A percentile compares a stretch with the other conserved stretches of the same genome.
These are phyloP conservation scores for Leishmania gerbilli DNA, from an alignment of 208 protist genomes.

Conservation along the genomic window DNA sequence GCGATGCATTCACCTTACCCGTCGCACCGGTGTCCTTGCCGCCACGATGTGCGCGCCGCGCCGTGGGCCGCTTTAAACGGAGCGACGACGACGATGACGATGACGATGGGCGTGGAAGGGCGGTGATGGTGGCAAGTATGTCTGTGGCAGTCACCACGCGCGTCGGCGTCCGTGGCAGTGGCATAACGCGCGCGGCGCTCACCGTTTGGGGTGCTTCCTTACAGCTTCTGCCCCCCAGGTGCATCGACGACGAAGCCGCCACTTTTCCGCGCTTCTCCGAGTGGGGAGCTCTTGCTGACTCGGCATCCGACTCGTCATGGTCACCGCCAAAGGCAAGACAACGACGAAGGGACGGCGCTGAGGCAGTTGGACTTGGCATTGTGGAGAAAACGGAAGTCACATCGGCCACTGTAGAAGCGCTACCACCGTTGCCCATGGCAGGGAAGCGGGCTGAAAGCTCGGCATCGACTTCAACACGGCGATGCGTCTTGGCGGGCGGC, in stretches of 20 bases:
- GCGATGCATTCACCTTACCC: not conserved
- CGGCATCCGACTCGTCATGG: not conserved
- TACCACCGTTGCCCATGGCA: not conserved
- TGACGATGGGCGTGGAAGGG: conserved; percentile 7
- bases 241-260: not conserved
- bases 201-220: not conserved
- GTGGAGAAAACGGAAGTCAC: not conserved
- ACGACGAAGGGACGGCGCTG: not conserved
- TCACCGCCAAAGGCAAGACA: not conserved
- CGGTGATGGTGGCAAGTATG: conserved; percentile 29
- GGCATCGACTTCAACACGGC: not conserved
- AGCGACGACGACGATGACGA: not conserved
- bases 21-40: not conserved
- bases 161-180: too few relatives aligned
- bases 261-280: not conserved
- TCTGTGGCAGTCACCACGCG: conserved; percentile 21
- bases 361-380: too few relatives aligned
- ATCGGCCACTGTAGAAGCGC: not conserved
- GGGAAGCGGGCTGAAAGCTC: not conserved
- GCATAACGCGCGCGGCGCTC: not conserved
- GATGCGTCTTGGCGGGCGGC: not conserved
- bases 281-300: not conserved
- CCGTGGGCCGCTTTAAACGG: not conserved
- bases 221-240: not conserved
- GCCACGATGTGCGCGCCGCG: not conserved